Evolutionary conservation across 352 stramenopile genomes (phyloP).

Genomic region (Globisporangium cylindrosporum): DNA sequence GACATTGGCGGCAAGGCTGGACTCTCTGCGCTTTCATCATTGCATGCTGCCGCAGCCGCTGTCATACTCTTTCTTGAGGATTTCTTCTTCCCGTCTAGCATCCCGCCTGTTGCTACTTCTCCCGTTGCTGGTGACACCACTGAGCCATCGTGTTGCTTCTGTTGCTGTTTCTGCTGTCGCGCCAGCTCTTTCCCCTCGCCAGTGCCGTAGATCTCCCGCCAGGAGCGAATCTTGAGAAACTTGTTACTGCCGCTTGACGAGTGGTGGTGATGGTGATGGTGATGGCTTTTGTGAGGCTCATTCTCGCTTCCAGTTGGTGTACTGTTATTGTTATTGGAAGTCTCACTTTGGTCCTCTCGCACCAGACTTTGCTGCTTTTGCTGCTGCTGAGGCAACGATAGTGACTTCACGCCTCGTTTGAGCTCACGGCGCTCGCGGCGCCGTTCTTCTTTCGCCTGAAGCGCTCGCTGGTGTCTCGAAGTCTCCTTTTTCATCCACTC

Average conservation of each 20-base stretch:
- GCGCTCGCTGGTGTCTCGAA: constrained; percentile 26
- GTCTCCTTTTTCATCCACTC: constrained; percentile 56
- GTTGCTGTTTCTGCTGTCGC: constrained; percentile 21
- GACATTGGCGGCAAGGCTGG: neutral
- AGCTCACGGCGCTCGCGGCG: constrained; percentile 18
- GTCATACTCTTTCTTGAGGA: constrained; percentile 15
- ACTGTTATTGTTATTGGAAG: constrained; percentile 19
- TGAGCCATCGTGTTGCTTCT: constrained; percentile 5
- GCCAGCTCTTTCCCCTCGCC: constrained; percentile 56
- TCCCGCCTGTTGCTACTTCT: constrained; percentile 19
- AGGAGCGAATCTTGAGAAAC: constrained; percentile 60
- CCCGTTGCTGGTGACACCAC: neutral
- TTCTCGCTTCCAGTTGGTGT: neutral
- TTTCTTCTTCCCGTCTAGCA: constrained; percentile 16
- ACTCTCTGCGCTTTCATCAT: neutral
- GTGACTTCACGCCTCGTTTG: constrained; percentile 2
- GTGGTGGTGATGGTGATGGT: constrained; percentile 14
- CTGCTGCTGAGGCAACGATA: constrained; percentile 9
- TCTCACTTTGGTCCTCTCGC: constrained; percentile 18
- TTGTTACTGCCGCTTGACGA: constrained; percentile 26
- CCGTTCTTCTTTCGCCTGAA: constrained; percentile 31
- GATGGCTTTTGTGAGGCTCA: neutral
- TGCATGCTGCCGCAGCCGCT: constrained; percentile 2
- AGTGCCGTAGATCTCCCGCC: constrained; percentile 60
- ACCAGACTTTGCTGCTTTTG: constrained; percentile 17